Evolutionary conservation across 2,329 filamentous ascomycete species (phyloP).

Genomic region (Pyrenophora seminiperda): DNA sequence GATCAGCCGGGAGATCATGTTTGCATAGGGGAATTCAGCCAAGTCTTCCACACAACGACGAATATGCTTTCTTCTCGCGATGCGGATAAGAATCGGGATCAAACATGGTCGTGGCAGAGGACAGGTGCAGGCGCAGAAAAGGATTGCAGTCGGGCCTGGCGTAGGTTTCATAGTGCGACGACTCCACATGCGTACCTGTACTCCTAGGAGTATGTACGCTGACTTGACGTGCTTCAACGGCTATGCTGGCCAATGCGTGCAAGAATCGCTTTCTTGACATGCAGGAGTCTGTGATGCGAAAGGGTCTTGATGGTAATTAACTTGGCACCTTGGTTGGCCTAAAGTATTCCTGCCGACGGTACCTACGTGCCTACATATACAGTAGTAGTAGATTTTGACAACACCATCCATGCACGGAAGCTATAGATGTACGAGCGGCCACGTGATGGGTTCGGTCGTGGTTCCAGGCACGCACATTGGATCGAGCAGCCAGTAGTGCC

Average conservation of each 20-base stretch:
- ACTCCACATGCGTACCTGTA: constrained; percentile 7
- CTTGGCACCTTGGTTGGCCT: too few relatives aligned
- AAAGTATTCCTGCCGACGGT: too few relatives aligned
- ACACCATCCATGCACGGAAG: not conserved
- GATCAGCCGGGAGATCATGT: not conserved
- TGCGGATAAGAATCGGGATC: not conserved
- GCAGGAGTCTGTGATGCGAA: not conserved
- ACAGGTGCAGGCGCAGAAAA: constrained; percentile 5
- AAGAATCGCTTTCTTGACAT: not conserved
- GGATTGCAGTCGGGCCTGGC: not conserved
- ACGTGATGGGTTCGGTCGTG: not conserved
- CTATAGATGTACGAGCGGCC: not conserved
- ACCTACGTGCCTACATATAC: too few relatives aligned
- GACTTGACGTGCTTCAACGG: not conserved
- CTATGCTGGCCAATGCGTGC: not conserved
- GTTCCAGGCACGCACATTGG: not conserved
- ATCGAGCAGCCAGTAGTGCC: not conserved
- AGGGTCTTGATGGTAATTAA: too few relatives aligned
- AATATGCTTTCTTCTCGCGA: not conserved
- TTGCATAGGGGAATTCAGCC: not conserved
- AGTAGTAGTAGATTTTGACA: too few relatives aligned
- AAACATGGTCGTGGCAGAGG: not conserved
- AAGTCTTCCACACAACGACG: not conserved
- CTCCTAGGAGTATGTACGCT: too few relatives aligned
- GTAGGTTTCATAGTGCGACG: constrained; percentile 9